phyloP scores from a whole-genome alignment of 352 stramenopile species.

The Phytopythium boreale region DNA sequence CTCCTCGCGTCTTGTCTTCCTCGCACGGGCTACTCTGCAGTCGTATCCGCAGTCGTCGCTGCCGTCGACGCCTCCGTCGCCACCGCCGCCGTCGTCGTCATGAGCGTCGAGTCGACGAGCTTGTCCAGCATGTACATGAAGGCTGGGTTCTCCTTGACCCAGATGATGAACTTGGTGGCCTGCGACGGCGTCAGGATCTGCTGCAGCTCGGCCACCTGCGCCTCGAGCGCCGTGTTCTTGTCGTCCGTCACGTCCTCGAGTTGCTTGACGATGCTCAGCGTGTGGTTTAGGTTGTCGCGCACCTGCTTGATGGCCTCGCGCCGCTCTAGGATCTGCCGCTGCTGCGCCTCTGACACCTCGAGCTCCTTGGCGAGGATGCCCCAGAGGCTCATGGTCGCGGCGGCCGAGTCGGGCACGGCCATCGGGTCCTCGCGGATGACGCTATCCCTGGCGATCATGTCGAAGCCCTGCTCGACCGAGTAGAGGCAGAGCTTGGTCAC shows the following conservation, averaged over 20 bases:
- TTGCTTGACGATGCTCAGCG: conserved; percentile 60
- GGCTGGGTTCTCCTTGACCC: conserved; percentile 81
- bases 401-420: conserved; percentile 42
- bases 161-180: conserved; percentile 84
- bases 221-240: conserved; percentile 76
- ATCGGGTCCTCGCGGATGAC: conserved; percentile 57
- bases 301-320: conserved; percentile 61
- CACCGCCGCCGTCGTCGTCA: background rate
- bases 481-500: conserved; percentile 79
- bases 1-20: background rate
- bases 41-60: background rate
- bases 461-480: conserved; percentile 63
- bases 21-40: background rate
- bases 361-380: conserved; percentile 68
- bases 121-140: conserved; percentile 89
- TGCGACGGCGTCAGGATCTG: conserved; percentile 75
- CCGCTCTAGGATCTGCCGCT: conserved; percentile 61
- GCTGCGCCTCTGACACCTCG: conserved; percentile 59
- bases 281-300: conserved; percentile 71
- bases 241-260: conserved; percentile 68
- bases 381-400: conserved; percentile 65
- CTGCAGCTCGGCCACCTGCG: conserved; percentile 64
- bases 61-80: background rate
- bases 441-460: conserved; percentile 56
- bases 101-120: conserved; percentile 63